Conservation (phyloP, 441 rosid species). For the Euphorbia schlechtendalii region DNA sequence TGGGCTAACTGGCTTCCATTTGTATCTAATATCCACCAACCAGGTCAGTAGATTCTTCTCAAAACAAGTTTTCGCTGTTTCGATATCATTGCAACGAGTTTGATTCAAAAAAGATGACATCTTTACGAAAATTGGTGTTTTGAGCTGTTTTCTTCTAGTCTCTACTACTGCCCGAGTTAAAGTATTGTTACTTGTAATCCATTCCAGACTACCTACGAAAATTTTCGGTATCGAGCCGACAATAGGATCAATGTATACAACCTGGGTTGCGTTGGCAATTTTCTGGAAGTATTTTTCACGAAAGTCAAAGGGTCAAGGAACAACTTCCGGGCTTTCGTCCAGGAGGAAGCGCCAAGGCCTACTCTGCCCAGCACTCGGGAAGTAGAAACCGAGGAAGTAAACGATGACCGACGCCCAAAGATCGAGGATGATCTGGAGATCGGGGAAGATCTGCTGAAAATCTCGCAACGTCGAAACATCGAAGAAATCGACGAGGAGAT, state of each 20-base stretch:
- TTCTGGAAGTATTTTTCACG: slow-evolving; percentile 69
- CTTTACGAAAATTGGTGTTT: not conserved
- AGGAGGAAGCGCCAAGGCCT: slow-evolving; percentile 53
- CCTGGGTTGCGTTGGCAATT: slow-evolving; percentile 56
- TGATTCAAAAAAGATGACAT: not conserved
- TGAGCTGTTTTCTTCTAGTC: not conserved
- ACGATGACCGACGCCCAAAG: slow-evolving; percentile 62
- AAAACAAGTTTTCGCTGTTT: not conserved
- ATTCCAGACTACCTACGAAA: slow-evolving; percentile 85
- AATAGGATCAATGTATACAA: slow-evolving; percentile 58
- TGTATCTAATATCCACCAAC: slow-evolving; percentile 79
- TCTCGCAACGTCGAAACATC: slow-evolving; percentile 57
- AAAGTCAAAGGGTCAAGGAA: slow-evolving; percentile 65
- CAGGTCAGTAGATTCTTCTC: slow-evolving; percentile 47
- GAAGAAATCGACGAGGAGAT: slow-evolving; percentile 62
- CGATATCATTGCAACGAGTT: not conserved
- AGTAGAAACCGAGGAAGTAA: slow-evolving; percentile 37
- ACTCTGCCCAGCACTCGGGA: slow-evolving; percentile 42
- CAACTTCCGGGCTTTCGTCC: slow-evolving; percentile 58
- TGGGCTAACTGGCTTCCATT: slow-evolving; percentile 92
- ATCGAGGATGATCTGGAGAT: slow-evolving; percentile 81
- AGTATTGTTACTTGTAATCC: slow-evolving; percentile 11
- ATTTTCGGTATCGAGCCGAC: slow-evolving; percentile 83
- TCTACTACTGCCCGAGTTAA: slow-evolving; percentile 2
- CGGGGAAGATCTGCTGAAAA: slow-evolving; percentile 68